phyloP scores from a whole-genome alignment of 2,329 filamentous ascomycete genomes.

The Cladosporium sp. region DNA sequence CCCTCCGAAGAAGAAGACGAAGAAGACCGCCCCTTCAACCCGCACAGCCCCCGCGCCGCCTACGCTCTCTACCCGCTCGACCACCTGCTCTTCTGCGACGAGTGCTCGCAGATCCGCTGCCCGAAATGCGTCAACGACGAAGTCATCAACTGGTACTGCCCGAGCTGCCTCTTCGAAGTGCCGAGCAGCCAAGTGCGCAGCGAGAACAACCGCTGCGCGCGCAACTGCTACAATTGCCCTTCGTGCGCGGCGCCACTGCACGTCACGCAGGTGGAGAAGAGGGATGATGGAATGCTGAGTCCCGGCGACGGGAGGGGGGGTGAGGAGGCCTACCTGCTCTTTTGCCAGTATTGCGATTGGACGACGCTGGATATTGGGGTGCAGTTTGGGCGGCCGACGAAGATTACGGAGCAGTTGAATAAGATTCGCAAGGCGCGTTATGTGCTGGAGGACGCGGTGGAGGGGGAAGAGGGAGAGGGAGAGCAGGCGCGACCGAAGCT shows the following conservation, averaged over 20 bases:
- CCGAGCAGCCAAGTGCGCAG: constrained; percentile 87
- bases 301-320: constrained; percentile 13
- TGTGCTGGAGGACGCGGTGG: constrained; percentile 34
- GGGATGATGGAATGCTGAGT: constrained; percentile 12
- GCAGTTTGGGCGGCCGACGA: constrained; percentile 79
- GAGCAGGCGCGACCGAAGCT: constrained; percentile 38
- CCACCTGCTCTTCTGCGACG: constrained; percentile 92
- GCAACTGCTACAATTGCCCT: constrained; percentile 95
- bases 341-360: constrained; percentile 92
- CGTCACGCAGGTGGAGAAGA: constrained; percentile 63
- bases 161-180: constrained; percentile 92
- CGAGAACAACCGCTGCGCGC: constrained; percentile 79
- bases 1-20: constrained; percentile 50
- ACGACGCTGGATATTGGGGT: constrained; percentile 84
- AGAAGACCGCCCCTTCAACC: constrained; percentile 79
- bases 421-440: constrained; percentile 26
- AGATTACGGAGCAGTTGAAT: constrained; percentile 67
- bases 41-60: constrained; percentile 76
- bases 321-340: constrained; percentile 60
- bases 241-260: constrained; percentile 77
- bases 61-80: constrained; percentile 93
- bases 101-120: constrained; percentile 94
- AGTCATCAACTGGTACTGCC: constrained; percentile 92
- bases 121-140: constrained; percentile 89
- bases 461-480: constrained; percentile 37